These are phyloP conservation scores for Corynascus novoguineensis DNA, from an alignment of 495 filamentous ascomycete genomes.

Conservation along the genomic window DNA sequence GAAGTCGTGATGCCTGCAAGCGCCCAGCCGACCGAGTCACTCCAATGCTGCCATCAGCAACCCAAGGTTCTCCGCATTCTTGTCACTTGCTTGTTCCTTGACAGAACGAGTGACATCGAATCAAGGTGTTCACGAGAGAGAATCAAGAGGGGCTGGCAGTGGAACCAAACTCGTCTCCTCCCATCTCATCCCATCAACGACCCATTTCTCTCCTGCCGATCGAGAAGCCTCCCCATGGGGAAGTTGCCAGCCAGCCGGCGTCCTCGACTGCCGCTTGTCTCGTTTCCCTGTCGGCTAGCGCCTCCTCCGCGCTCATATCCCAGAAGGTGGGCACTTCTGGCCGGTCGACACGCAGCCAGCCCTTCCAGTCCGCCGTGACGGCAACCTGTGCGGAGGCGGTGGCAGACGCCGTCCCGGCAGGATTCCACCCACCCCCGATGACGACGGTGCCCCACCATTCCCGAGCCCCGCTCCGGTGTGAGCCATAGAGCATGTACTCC, in stretches of 20 bases:
- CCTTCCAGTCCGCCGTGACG: conserved; percentile 41
- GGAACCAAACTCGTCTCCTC: not conserved
- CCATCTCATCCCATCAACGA: not conserved
- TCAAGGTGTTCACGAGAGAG: not conserved
- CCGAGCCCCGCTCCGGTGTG: conserved; percentile 38
- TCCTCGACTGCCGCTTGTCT: conserved; percentile 21
- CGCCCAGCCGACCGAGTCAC: not conserved
- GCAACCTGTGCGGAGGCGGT: conserved; percentile 21
- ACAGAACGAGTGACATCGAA: not conserved
- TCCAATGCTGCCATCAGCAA: too few species aligned
- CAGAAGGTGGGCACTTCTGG: conserved; percentile 28
- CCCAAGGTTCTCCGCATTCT: not conserved
- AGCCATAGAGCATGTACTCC: conserved; percentile 45
- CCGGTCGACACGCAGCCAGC: conserved; percentile 45
- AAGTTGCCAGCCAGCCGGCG: conserved; percentile 25
- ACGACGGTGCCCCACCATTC: conserved; percentile 49
- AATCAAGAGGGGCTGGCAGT: not conserved
- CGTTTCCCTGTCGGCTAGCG: conserved; percentile 16
- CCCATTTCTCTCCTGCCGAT: conserved; percentile 15
- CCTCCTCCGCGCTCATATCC: conserved; percentile 21
- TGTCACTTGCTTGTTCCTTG: not conserved
- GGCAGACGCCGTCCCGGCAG: not conserved
- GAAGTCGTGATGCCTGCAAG: not conserved
- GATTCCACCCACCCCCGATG: conserved; percentile 30
- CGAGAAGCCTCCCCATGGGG: conserved; percentile 25